A percentile compares a stretch with the other conserved stretches of the same genome.
These are phyloP conservation scores for Bipolaris gigantea DNA, from an alignment of 2,329 filamentous ascomycete genomes.

Conservation along the genomic window DNA sequence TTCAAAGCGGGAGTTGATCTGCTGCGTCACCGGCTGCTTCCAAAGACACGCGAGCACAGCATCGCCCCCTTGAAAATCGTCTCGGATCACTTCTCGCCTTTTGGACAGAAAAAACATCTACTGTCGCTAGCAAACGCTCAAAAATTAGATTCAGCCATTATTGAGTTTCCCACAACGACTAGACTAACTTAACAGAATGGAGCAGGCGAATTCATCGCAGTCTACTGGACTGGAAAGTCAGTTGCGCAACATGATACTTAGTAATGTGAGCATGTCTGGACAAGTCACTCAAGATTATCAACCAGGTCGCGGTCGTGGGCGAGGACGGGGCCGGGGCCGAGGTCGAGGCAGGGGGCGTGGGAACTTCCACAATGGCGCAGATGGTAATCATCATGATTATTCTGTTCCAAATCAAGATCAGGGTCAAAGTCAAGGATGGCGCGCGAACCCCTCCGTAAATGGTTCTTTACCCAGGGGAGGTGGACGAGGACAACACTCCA, in stretches of 20 bases:
- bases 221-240: slow-evolving; percentile 53
- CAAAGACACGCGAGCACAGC: background rate
- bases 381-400: slow-evolving; percentile 7
- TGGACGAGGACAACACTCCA: slow-evolving; percentile 11
- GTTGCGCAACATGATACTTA: slow-evolving; percentile 63
- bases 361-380: slow-evolving; percentile 14
- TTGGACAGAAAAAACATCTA: background rate
- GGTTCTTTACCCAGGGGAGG: slow-evolving; percentile 8
- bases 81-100: background rate
- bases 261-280: slow-evolving; percentile 48
- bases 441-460: slow-evolving; percentile 3
- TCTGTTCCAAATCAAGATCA: slow-evolving; percentile 13
- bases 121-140: background rate
- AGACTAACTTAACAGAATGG: slow-evolving; percentile 22
- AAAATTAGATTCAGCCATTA: background rate
- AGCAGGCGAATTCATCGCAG: slow-evolving; percentile 11
- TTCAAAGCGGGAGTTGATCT: background rate
- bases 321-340: slow-evolving; percentile 8
- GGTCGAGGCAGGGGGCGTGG: slow-evolving; percentile 24
- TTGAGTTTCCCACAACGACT: background rate
- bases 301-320: slow-evolving; percentile 19
- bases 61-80: background rate
- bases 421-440: slow-evolving; percentile 13
- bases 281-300: slow-evolving; percentile 23
- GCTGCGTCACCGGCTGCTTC: background rate